A percentile compares a stretch with the other conserved stretches of the same genome.
These are phyloP conservation scores for Citrus mangshanensis DNA, from an alignment of 345 rosid genomes.

Conservation along the genomic window DNA sequence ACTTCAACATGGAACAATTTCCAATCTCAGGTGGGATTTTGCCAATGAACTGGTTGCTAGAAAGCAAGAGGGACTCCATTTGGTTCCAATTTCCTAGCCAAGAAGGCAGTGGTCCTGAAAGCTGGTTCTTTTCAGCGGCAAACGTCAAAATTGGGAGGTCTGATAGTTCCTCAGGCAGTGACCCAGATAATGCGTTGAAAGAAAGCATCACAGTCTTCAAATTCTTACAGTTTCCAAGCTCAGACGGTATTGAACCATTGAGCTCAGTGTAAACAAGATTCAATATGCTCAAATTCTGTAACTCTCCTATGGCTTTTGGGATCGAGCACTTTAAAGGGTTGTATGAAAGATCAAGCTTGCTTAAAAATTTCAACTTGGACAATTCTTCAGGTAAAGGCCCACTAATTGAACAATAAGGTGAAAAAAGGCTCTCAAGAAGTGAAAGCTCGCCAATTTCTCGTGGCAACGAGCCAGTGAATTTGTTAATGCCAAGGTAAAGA, in stretches of 20 bases:
- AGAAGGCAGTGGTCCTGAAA: conserved; percentile 33
- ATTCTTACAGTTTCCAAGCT: conserved; percentile 48
- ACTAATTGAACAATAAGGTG: conserved; percentile 52
- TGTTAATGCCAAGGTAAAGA: conserved; percentile 71
- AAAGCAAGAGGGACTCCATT: conserved; percentile 44
- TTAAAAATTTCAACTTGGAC: conserved; percentile 38
- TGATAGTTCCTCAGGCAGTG: conserved; percentile 64
- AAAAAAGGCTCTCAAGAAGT: conserved; percentile 44
- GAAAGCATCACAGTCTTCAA: conserved; percentile 69
- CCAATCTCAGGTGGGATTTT: conserved; percentile 58
- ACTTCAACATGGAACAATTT: conserved; percentile 55
- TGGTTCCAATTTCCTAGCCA: conserved; percentile 68
- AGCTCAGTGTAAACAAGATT: conserved; percentile 61
- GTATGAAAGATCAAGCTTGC: conserved; percentile 70
- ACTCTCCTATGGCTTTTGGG: conserved; percentile 58
- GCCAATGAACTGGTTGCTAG: conserved; percentile 60
- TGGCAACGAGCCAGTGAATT: conserved; percentile 66
- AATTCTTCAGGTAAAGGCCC: conserved; percentile 78
- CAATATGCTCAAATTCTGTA: conserved; percentile 49
- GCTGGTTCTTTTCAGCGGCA: conserved; percentile 65
- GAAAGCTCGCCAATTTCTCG: conserved; percentile 64
- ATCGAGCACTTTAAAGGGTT: conserved; percentile 73
- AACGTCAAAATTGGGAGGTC: conserved; percentile 59
- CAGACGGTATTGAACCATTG: conserved; percentile 70
- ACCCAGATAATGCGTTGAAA: conserved; percentile 69